Conservation (phyloP, 2,329 filamentous ascomycete genomes). For the Pseudocercospora musae region DNA sequence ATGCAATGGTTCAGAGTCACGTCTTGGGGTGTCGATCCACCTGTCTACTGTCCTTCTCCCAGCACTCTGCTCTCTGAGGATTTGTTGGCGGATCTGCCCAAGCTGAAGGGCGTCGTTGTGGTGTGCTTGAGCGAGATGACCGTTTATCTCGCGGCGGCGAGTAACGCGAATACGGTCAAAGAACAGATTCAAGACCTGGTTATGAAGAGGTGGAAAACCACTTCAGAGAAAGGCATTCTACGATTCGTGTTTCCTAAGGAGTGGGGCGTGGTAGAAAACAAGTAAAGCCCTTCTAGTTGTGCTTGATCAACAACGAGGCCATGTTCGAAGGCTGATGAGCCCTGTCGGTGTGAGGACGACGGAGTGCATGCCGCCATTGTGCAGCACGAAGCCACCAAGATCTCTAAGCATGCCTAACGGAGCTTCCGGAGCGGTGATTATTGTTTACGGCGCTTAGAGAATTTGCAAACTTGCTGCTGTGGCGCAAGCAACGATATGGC, state of each 20-base stretch:
- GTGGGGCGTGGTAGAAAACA: conserved; percentile 1
- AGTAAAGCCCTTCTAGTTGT: background rate
- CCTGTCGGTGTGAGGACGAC: too few species aligned
- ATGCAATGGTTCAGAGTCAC: background rate
- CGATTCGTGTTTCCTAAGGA: conserved; percentile 8
- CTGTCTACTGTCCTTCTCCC: background rate
- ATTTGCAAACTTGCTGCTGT: background rate
- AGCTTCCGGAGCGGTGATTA: background rate
- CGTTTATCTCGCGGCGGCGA: conserved; percentile 1
- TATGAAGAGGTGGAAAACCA: background rate
- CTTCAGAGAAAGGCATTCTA: background rate
- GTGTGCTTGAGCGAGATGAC: background rate
- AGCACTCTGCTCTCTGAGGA: background rate
- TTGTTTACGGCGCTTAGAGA: background rate
- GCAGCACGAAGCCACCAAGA: background rate
- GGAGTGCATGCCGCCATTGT: too few species aligned
- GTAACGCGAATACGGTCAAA: conserved; percentile 2
- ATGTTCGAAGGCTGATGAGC: background rate
- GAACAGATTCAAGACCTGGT: background rate
- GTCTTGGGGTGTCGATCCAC: background rate
- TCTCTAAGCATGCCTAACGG: background rate
- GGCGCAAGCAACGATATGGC: background rate
- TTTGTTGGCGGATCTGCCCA: background rate
- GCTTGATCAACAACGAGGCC: background rate
- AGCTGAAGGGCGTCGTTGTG: background rate